phyloP scores from a whole-genome alignment of 2,329 filamentous ascomycete species.

The Arthroderma sp. region DNA sequence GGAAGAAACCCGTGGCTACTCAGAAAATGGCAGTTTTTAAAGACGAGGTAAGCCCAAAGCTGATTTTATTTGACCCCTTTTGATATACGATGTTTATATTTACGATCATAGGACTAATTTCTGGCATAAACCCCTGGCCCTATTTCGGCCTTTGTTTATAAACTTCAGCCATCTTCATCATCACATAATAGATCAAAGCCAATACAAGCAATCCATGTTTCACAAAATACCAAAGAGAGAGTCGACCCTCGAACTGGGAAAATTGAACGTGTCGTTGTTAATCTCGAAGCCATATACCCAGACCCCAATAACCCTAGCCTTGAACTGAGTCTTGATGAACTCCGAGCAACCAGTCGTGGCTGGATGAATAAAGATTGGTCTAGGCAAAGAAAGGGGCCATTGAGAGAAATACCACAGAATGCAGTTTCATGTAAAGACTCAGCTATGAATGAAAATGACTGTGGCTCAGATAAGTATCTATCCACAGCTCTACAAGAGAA shows the following conservation, averaged over 20 bases:
- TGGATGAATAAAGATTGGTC: conserved; percentile 47
- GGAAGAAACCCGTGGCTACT: conserved; percentile 63
- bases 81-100: conserved; percentile 48
- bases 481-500: conserved; percentile 25
- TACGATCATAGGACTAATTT: conserved; percentile 95
- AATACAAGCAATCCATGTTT: conserved; percentile 44
- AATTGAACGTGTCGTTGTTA: conserved; percentile 75
- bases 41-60: conserved; percentile 67
- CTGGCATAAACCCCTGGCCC: conserved; percentile 31
- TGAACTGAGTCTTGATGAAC: conserved; percentile 83
- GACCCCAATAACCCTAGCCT: conserved; percentile 56
- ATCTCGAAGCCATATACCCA: conserved; percentile 75
- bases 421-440: conserved; percentile 16
- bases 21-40: conserved; percentile 88
- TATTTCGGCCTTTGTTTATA: conserved; percentile 32
- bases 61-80: conserved; percentile 21
- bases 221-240: conserved; percentile 65
- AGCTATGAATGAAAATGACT: conserved; percentile 14
- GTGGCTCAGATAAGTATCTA: conserved; percentile 18
- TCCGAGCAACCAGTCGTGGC: conserved; percentile 66
- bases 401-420: conserved; percentile 42
- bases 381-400: conserved; percentile 36
- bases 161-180: conserved; percentile 40
- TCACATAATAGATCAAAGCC: conserved; percentile 26
- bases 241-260: conserved; percentile 72